phyloP scores from a whole-genome alignment of 1,139 yeast species.

The Suhomyces ambrosiae region DNA sequence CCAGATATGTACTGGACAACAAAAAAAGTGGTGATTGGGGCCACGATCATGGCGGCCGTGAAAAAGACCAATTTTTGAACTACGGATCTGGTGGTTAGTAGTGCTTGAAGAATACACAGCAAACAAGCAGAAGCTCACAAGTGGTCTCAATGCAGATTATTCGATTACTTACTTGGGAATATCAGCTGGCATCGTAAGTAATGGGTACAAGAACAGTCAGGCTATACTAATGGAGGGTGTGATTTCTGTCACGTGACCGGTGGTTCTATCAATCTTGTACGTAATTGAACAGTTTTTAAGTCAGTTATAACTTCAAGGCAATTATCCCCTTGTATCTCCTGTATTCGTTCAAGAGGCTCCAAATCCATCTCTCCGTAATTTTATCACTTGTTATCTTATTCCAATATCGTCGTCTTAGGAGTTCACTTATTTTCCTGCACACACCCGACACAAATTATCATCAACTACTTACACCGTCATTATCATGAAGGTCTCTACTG shows the following conservation, averaged over 20 bases:
- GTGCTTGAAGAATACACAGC: no score
- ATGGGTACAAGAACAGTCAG: slow-evolving; percentile 1
- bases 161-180: slow-evolving; percentile 57
- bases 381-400: background rate
- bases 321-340: no score
- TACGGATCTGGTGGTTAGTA: slow-evolving; percentile 48
- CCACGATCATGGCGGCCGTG: slow-evolving; percentile 84
- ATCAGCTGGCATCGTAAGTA: slow-evolving; percentile 46
- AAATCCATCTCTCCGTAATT: no score
- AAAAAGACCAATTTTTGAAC: slow-evolving; percentile 76
- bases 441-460: slow-evolving; percentile 4
- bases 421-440: slow-evolving; percentile 3
- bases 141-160: no score
- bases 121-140: no score
- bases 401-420: background rate
- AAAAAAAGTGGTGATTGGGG: slow-evolving; percentile 79
- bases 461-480: slow-evolving; percentile 1
- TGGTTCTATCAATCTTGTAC: no score
- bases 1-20: slow-evolving; percentile 52
- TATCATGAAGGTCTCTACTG: slow-evolving; percentile 20
- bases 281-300: no score
- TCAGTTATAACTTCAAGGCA: no score
- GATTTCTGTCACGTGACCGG: no score
- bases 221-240: no score
- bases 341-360: no score